Evolutionary conservation across 331 rosid genomes (phyloP).

Genomic region (Dryas integrifolia): DNA sequence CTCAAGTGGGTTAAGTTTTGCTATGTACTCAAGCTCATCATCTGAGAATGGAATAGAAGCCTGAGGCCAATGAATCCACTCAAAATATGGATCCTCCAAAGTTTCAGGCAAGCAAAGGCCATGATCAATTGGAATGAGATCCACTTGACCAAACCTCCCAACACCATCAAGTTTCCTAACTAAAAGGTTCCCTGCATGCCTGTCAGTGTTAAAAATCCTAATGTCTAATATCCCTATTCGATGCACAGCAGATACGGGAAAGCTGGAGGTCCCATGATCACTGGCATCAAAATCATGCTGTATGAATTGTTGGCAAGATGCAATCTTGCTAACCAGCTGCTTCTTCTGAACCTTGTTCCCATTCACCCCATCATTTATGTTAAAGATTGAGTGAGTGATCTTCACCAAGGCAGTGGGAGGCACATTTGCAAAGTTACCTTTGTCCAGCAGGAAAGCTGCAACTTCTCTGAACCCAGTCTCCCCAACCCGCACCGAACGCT

Average conservation of each 20-base stretch:
- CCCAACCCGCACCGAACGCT: slow-evolving; percentile 91
- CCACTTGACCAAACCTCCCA: slow-evolving; percentile 86
- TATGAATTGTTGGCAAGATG: slow-evolving; percentile 87
- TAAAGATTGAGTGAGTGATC: slow-evolving; percentile 92
- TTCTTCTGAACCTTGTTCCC: slow-evolving; percentile 63
- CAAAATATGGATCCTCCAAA: slow-evolving; percentile 94
- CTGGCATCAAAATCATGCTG: slow-evolving; percentile 97
- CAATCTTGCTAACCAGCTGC: slow-evolving; percentile 85
- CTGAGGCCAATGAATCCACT: slow-evolving; percentile 99
- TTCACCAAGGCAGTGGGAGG: slow-evolving; percentile 95
- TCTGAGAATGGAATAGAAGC: slow-evolving; percentile 93
- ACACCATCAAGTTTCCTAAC: slow-evolving; percentile 78
- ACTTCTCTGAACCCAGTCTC: slow-evolving; percentile 97
- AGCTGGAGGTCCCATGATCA: slow-evolving; percentile 96
- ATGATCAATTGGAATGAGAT: slow-evolving; percentile 93
- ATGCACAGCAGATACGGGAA: slow-evolving; percentile 88
- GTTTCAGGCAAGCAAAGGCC: slow-evolving; percentile 95
- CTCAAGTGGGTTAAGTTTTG: slow-evolving; percentile 49
- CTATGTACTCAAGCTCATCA: slow-evolving; percentile 81
- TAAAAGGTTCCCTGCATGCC: slow-evolving; percentile 95
- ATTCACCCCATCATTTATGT: slow-evolving; percentile 83
- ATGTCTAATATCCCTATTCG: slow-evolving; percentile 91
- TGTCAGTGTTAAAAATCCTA: slow-evolving; percentile 95
- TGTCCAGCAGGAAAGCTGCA: slow-evolving; percentile 88
- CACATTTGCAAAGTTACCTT: slow-evolving; percentile 83